These are phyloP conservation scores for Cicer arietinum DNA, from an alignment of 306 rosid species.

Conservation along the genomic window DNA sequence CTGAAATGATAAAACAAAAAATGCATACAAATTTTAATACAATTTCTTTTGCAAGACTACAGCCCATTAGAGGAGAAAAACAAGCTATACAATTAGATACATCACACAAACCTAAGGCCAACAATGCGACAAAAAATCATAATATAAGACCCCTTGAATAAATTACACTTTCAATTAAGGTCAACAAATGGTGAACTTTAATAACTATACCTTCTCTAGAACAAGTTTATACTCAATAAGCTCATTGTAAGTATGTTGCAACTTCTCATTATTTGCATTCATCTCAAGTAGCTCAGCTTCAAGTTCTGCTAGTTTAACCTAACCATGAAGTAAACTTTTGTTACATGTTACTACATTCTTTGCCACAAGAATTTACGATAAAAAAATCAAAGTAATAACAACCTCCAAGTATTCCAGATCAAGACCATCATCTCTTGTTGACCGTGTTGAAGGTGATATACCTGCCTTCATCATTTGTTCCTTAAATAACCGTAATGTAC, in stretches of 20 bases:
- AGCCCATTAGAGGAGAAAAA: slow-evolving; percentile 23
- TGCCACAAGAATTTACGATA: not conserved
- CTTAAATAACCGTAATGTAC: slow-evolving; percentile 69
- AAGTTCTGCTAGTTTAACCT: slow-evolving; percentile 79
- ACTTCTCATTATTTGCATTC: slow-evolving; percentile 71
- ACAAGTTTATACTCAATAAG: slow-evolving; percentile 79
- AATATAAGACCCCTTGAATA: no score
- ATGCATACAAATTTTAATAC: not conserved
- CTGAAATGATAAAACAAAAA: slow-evolving; percentile 48
- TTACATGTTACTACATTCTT: slow-evolving; percentile 4
- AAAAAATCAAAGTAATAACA: slow-evolving; percentile 33
- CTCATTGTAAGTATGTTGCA: slow-evolving; percentile 70
- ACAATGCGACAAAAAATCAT: no score
- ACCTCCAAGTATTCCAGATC: slow-evolving; percentile 85
- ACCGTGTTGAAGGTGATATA: slow-evolving; percentile 50
- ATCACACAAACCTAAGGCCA: not conserved
- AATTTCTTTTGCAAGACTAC: not conserved
- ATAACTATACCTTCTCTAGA: slow-evolving; percentile 70
- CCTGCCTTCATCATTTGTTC: slow-evolving; percentile 81
- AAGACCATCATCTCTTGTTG: slow-evolving; percentile 40
- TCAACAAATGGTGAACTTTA: slow-evolving; percentile 10
- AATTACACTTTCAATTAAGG: not conserved
- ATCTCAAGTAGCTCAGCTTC: slow-evolving; percentile 79
- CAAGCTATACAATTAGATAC: slow-evolving; percentile 15
- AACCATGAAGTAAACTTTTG: slow-evolving; percentile 35